phyloP scores from a whole-genome alignment of 805 yeast genomes.

The Candida cerambycidarum region DNA sequence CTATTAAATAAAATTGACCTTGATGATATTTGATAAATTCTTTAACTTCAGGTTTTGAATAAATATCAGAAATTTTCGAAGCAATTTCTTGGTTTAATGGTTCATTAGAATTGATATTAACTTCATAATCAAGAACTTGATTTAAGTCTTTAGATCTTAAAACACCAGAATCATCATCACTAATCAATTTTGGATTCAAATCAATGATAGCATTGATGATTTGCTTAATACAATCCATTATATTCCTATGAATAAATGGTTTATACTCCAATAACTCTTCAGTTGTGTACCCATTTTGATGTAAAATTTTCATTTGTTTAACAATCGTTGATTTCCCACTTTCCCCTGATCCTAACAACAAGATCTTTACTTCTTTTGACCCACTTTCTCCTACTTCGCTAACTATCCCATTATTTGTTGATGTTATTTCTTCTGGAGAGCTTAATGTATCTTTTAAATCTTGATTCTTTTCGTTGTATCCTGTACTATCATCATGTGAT shows the following conservation, averaged over 20 bases:
- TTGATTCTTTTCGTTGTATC: constrained; percentile 14
- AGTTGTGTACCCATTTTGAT: constrained; percentile 67
- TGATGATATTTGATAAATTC: constrained; percentile 57
- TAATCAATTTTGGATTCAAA: constrained; percentile 42
- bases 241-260: constrained; percentile 76
- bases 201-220: constrained; percentile 65
- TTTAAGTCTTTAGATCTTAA: constrained; percentile 35
- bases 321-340: constrained; percentile 79
- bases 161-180: constrained; percentile 8
- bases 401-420: background rate
- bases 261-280: constrained; percentile 73
- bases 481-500: constrained; percentile 15
- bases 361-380: constrained; percentile 60
- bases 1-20: constrained; percentile 77
- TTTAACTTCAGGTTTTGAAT: constrained; percentile 58
- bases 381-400: constrained; percentile 3
- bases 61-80: constrained; percentile 47
- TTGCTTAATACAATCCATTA: constrained; percentile 73
- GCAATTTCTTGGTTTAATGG: constrained; percentile 53
- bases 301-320: constrained; percentile 78
- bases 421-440: background rate
- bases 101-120: constrained; percentile 53
- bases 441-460: constrained; percentile 6
- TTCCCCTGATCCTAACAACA: constrained; percentile 86
- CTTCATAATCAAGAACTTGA: constrained; percentile 44